These are phyloP conservation scores for Onygenales sp. DNA, from an alignment of 2,329 filamentous ascomycete species.

Conservation along the genomic window DNA sequence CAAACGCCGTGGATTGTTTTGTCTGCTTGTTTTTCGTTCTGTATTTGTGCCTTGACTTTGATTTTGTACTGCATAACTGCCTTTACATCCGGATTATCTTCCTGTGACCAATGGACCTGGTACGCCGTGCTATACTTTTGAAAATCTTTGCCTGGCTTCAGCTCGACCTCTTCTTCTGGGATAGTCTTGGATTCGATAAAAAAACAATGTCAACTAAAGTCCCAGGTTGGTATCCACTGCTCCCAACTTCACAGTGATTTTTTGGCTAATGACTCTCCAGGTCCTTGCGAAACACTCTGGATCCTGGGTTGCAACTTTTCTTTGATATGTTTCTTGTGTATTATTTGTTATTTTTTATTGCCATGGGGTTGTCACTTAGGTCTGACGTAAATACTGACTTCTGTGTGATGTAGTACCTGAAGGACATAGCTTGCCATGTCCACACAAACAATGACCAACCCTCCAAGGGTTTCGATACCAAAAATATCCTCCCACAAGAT, in stretches of 20 bases:
- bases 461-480: constrained; percentile 27
- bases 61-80: neutral
- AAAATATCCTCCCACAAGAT: constrained; percentile 22
- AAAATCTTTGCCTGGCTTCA: neutral
- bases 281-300: neutral
- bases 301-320: neutral
- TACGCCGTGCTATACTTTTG: neutral
- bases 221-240: neutral
- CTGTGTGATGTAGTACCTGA: neutral
- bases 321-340: neutral
- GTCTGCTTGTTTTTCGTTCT: neutral
- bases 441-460: constrained; percentile 27
- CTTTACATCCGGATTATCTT: neutral
- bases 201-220: neutral
- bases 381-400: constrained; percentile 16
- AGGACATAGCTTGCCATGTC: constrained; percentile 20
- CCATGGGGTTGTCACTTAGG: neutral
- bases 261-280: neutral
- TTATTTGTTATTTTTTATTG: neutral
- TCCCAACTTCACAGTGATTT: neutral
- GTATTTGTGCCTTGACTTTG: neutral
- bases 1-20: neutral
- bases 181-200: neutral
- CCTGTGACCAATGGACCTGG: neutral
- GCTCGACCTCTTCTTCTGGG: neutral